phyloP scores from a whole-genome alignment of 163 green algal genomes.

The Chlorella variabilis region DNA sequence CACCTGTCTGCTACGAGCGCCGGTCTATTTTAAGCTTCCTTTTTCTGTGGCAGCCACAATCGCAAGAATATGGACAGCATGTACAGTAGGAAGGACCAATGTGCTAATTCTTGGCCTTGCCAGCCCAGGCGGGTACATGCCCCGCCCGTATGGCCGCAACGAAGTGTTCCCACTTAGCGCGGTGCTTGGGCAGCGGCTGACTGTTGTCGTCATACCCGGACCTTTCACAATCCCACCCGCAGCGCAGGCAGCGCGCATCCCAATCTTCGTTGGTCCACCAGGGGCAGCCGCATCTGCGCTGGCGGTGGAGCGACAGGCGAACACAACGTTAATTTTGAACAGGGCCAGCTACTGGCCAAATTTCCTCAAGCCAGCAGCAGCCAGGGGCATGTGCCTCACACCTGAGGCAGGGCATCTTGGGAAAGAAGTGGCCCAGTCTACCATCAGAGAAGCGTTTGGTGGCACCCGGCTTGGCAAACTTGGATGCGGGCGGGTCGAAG shows the following conservation, averaged over 20 bases:
- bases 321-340: no score
- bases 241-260: slow-evolving; percentile 77
- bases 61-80: no score
- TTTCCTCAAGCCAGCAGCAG: no score
- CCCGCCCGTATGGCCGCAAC: slow-evolving; percentile 61
- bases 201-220: slow-evolving; percentile 83
- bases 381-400: no score
- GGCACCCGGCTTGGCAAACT: slow-evolving; percentile 53
- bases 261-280: slow-evolving; percentile 89
- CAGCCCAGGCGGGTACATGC: slow-evolving; percentile 39
- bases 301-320: neutral
- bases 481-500: slow-evolving; percentile 57
- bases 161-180: slow-evolving; percentile 62
- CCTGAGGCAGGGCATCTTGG: slow-evolving; percentile 85
- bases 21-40: no score
- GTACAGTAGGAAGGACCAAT: no score
- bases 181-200: slow-evolving; percentile 70
- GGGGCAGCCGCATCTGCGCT: slow-evolving; percentile 72
- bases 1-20: neutral
- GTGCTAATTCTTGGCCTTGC: neutral
- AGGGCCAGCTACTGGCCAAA: no score
- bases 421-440: slow-evolving; percentile 70
- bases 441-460: slow-evolving; percentile 46
- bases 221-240: slow-evolving; percentile 79
- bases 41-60: no score